Evolutionary conservation across 345 rosid genomes (phyloP).

Genomic region (Barbarea vulgaris): DNA sequence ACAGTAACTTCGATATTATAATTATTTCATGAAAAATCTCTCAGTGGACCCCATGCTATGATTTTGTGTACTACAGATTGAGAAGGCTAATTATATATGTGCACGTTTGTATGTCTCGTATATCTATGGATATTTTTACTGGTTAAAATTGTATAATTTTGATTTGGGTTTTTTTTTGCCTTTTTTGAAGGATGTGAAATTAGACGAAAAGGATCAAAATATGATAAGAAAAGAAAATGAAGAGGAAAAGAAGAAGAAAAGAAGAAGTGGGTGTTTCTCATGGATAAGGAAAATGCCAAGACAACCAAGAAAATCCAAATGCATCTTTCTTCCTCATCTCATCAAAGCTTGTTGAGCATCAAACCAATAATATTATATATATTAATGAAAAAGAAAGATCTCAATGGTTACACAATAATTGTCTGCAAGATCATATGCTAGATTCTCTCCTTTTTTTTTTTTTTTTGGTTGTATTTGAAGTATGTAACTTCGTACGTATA

Average conservation of each 20-base stretch:
- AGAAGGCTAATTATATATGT: not conserved
- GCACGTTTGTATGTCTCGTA: not conserved
- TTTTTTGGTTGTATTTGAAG: not conserved
- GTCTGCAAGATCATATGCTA: not conserved
- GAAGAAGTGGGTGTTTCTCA: conserved; percentile 56
- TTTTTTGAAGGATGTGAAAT: conserved; percentile 45
- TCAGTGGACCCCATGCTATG: not conserved
- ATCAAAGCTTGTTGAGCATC: conserved; percentile 6
- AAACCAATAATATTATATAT: not conserved
- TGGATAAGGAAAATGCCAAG: conserved; percentile 57
- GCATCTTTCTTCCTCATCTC: conserved; percentile 28
- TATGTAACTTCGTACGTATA: not conserved
- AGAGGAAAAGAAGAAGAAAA: conserved; percentile 13
- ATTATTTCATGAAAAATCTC: conserved; percentile 2
- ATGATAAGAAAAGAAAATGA: not conserved
- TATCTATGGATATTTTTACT: not conserved
- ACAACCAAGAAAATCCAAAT: conserved; percentile 43
- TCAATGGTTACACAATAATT: not conserved
- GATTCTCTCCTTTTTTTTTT: not conserved
- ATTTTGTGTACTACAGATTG: not conserved
- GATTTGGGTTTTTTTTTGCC: too few species aligned
- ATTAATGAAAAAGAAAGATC: not conserved
- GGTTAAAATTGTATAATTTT: not conserved
- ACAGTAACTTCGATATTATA: not conserved
- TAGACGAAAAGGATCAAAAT: conserved; percentile 41